Evolutionary conservation across 257 asterid genomes (phyloP).

Genomic region (Fraxinus pennsylvanica): DNA sequence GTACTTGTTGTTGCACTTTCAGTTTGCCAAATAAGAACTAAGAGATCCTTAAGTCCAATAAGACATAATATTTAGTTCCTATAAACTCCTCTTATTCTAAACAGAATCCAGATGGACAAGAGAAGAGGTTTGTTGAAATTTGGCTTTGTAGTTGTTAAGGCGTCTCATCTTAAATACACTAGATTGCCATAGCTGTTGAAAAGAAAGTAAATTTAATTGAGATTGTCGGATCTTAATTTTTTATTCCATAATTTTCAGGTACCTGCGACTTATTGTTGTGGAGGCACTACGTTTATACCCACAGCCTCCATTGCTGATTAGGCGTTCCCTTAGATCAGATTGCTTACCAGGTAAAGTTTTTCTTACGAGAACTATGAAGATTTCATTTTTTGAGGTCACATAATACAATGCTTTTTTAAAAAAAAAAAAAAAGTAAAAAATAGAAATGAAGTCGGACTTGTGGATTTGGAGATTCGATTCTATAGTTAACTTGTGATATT

Average conservation of each 20-base stretch:
- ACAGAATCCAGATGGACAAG: not conserved
- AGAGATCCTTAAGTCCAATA: not conserved
- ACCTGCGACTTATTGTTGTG: slow-evolving; percentile 81
- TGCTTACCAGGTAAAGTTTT: slow-evolving; percentile 65
- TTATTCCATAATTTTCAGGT: slow-evolving; percentile 45
- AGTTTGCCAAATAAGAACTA: not conserved
- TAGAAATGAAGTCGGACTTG: slow-evolving; percentile 3
- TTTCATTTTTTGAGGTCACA: not conserved
- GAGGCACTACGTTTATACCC: slow-evolving; percentile 89
- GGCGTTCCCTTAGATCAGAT: slow-evolving; percentile 84
- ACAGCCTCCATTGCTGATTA: slow-evolving; percentile 95
- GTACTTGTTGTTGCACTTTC: not conserved
- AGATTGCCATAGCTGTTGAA: not conserved
- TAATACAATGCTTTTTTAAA: not conserved
- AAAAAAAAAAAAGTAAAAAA: not conserved
- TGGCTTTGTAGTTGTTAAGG: not conserved
- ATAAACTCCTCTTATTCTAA: not conserved
- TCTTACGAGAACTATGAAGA: not conserved
- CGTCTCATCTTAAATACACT: not conserved
- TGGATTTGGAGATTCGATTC: not conserved
- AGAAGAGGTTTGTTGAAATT: not conserved
- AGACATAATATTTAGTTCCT: not conserved
- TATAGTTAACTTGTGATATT: not conserved
- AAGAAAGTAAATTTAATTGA: not conserved
- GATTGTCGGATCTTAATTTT: not conserved